These are phyloP conservation scores for Fusarium neocosmosporiellum DNA, from an alignment of 2,329 filamentous ascomycete species.

Conservation along the genomic window DNA sequence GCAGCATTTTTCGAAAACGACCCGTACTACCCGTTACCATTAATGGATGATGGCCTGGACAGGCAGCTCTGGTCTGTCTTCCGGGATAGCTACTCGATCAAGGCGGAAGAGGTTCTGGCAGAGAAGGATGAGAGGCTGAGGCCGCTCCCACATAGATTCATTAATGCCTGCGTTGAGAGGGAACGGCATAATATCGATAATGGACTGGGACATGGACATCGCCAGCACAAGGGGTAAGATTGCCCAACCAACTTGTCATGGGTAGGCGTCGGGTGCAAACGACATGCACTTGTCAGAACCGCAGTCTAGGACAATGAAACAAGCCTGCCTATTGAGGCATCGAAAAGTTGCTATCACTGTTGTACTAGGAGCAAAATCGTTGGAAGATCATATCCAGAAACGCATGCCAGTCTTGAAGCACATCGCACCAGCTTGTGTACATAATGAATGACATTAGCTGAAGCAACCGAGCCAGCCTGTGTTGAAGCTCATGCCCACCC, in stretches of 20 bases:
- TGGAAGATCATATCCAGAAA: not conserved
- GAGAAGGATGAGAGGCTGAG: not conserved
- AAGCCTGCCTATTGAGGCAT: not conserved
- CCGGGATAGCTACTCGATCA: not conserved
- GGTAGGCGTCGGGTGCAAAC: not conserved
- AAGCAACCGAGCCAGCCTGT: not conserved
- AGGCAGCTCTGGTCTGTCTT: constrained; percentile 30
- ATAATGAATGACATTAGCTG: not conserved
- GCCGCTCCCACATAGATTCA: not conserved
- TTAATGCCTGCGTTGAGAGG: not conserved
- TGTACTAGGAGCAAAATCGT: not conserved
- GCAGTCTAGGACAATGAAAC: not conserved
- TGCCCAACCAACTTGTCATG: not conserved
- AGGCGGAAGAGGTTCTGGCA: not conserved
- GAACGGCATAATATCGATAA: not conserved
- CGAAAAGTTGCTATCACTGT: not conserved
- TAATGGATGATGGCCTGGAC: constrained; percentile 16
- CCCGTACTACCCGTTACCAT: constrained; percentile 39
- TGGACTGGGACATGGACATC: constrained; percentile 2
- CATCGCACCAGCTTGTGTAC: not conserved
- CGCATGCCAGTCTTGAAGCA: not conserved
- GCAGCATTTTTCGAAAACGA: constrained; percentile 40
- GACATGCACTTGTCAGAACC: not conserved
- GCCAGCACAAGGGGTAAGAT: not conserved
- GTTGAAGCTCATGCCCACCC: not conserved